phyloP scores from a whole-genome alignment of 2,329 filamentous ascomycete genomes.

The Stagonosporopsis chrysanthemi region DNA sequence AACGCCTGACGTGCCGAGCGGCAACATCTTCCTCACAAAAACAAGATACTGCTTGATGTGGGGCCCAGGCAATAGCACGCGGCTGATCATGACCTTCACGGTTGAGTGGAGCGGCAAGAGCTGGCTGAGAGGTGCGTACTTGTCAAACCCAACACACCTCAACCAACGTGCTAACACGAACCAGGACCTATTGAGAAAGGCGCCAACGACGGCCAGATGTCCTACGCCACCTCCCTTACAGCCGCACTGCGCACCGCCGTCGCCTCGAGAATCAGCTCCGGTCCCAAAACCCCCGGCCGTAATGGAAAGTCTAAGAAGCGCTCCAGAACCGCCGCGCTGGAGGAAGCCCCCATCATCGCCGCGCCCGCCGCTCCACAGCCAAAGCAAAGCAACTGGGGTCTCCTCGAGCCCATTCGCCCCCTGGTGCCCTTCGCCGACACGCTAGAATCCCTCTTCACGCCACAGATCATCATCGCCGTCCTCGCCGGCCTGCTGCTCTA shows the following conservation, averaged over 20 bases:
- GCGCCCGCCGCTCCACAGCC: slow-evolving; percentile 36
- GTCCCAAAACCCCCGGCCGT: slow-evolving; percentile 54
- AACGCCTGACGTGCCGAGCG: slow-evolving; percentile 93
- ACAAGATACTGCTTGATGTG: slow-evolving; percentile 95
- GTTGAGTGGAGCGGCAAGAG: slow-evolving; percentile 98
- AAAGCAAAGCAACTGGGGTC: slow-evolving; percentile 68
- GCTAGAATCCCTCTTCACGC: slow-evolving; percentile 73
- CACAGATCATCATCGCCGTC: slow-evolving; percentile 79
- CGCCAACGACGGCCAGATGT: slow-evolving; percentile 84
- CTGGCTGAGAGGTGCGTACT: slow-evolving; percentile 84
- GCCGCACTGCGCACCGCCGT: slow-evolving; percentile 77
- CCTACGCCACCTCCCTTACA: slow-evolving; percentile 83
- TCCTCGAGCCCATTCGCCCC: slow-evolving; percentile 79
- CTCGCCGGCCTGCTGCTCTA: slow-evolving; percentile 64
- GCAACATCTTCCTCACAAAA: slow-evolving; percentile 89
- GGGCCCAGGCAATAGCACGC: slow-evolving; percentile 85
- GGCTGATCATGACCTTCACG: slow-evolving; percentile 84
- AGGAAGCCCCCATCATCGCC: slow-evolving; percentile 52
- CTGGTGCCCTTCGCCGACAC: slow-evolving; percentile 75
- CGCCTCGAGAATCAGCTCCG: slow-evolving; percentile 63
- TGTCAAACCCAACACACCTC: neutral
- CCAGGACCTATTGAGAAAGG: slow-evolving; percentile 94
- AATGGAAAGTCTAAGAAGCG: slow-evolving; percentile 64
- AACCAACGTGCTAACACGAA: slow-evolving; percentile 19
- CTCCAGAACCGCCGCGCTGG: slow-evolving; percentile 62